phyloP scores from a whole-genome alignment of 2,329 filamentous ascomycete species.

The Fusarium haematococcum region DNA sequence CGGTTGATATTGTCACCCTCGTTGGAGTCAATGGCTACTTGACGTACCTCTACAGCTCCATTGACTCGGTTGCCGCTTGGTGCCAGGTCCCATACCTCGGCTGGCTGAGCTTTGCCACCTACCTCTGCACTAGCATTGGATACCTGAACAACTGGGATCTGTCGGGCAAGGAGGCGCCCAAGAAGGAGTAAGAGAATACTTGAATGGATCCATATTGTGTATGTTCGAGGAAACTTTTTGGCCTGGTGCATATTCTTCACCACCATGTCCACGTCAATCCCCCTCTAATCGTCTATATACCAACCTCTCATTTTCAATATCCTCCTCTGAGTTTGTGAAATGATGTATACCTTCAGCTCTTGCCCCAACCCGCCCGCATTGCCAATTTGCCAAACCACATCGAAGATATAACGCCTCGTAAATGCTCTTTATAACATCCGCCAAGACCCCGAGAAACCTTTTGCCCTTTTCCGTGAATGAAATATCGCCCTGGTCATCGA shows the following conservation, averaged over 20 bases:
- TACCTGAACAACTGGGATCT: slow-evolving; percentile 78
- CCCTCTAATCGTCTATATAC: slow-evolving; percentile 17
- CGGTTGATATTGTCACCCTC: slow-evolving; percentile 79
- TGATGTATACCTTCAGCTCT: slow-evolving; percentile 9
- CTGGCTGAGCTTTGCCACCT: slow-evolving; percentile 90
- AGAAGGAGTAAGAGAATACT: slow-evolving; percentile 41
- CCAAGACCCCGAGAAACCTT: slow-evolving; percentile 4
- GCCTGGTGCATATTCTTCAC: background rate
- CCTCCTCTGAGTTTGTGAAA: background rate
- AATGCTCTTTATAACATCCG: slow-evolving; percentile 27
- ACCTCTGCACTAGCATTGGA: slow-evolving; percentile 78
- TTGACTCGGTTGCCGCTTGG: slow-evolving; percentile 80
- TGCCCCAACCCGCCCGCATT: slow-evolving; percentile 11
- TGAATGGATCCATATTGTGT: background rate
- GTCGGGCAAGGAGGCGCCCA: slow-evolving; percentile 34
- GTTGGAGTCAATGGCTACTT: slow-evolving; percentile 80
- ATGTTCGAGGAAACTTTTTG: background rate
- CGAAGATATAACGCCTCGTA: slow-evolving; percentile 34
- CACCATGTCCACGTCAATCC: background rate
- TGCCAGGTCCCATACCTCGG: slow-evolving; percentile 83
- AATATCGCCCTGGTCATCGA: background rate
- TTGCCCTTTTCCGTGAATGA: slow-evolving; percentile 8
- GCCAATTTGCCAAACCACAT: background rate
- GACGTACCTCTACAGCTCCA: slow-evolving; percentile 78
- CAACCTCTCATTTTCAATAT: background rate